phyloP scores from a whole-genome alignment of 2,329 filamentous ascomycete species.

The Pezicula carpinea region DNA sequence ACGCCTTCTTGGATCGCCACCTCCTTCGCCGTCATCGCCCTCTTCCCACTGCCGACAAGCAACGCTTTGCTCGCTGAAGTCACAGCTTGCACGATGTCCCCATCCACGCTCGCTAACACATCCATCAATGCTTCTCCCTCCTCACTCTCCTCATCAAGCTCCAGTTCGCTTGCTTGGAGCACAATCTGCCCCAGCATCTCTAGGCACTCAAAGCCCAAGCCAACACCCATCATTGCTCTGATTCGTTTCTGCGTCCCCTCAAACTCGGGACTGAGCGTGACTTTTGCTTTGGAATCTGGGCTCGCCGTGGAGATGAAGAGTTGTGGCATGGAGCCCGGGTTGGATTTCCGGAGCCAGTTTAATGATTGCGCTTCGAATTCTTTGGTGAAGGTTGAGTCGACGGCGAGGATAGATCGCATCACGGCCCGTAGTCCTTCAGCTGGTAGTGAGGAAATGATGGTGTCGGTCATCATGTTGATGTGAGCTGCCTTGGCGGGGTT shows the following conservation, averaged over 20 bases:
- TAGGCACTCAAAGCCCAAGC: slow-evolving; percentile 27
- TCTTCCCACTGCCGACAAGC: slow-evolving; percentile 6
- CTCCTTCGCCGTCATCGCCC: slow-evolving; percentile 12
- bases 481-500: slow-evolving; percentile 29
- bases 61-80: slow-evolving; percentile 23
- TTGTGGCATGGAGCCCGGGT: slow-evolving; percentile 12
- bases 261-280: slow-evolving; percentile 5
- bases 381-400: slow-evolving; percentile 27
- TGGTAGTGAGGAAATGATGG: slow-evolving; percentile 38
- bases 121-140: slow-evolving; percentile 13
- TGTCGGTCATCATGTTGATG: slow-evolving; percentile 44
- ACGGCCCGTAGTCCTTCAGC: slow-evolving; percentile 35
- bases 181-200: slow-evolving; percentile 12
- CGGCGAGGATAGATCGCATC: slow-evolving; percentile 28
- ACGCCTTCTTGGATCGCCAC: slow-evolving; percentile 4
- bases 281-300: background rate
- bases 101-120: slow-evolving; percentile 28
- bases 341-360: slow-evolving; percentile 23
- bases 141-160: background rate
- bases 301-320: slow-evolving; percentile 7
- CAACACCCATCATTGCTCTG: slow-evolving; percentile 30
- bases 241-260: slow-evolving; percentile 19
- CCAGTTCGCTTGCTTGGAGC: slow-evolving; percentile 7
- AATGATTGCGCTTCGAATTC: slow-evolving; percentile 29
- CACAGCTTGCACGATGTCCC: slow-evolving; percentile 22